These are phyloP conservation scores for Chalciporus piperatoides DNA, from an alignment of 1,284 basidiomycete genomes.

Conservation along the genomic window DNA sequence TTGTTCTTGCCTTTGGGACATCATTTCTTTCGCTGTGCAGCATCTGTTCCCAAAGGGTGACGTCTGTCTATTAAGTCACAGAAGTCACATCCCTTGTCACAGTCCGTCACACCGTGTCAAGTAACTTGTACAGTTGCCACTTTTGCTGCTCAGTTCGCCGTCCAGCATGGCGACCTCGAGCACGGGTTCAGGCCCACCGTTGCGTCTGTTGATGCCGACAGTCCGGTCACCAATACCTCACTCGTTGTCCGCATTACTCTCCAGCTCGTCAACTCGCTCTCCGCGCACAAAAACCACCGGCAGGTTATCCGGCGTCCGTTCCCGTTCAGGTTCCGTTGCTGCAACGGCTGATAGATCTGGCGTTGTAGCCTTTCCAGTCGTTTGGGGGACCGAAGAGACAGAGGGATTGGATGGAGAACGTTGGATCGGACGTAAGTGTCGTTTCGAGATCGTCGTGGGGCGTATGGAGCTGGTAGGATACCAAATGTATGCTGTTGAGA, in stretches of 20 bases:
- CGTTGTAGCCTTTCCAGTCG: not conserved
- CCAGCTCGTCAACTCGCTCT: slow-evolving; percentile 21
- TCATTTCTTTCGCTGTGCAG: not conserved
- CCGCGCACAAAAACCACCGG: slow-evolving; percentile 24
- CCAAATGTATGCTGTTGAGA: slow-evolving; percentile 80
- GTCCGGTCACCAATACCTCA: slow-evolving; percentile 24
- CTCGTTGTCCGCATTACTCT: slow-evolving; percentile 4
- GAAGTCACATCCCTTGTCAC: not conserved
- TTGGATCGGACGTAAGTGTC: slow-evolving; percentile 39
- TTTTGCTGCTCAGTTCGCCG: not conserved
- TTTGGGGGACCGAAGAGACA: slow-evolving; percentile 14
- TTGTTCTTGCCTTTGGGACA: not conserved
- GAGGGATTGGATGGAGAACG: slow-evolving; percentile 26
- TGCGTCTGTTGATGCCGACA: slow-evolving; percentile 31
- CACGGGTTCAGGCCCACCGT: slow-evolving; percentile 1
- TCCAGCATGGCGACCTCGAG: slow-evolving; percentile 20
- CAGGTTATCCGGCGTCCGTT: slow-evolving; percentile 29
- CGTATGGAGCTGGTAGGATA: slow-evolving; percentile 52
- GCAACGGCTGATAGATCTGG: slow-evolving; percentile 22
- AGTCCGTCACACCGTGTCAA: slow-evolving; percentile 7
- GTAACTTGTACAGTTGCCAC: not conserved
- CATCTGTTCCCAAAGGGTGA: slow-evolving; percentile 3
- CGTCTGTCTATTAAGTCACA: slow-evolving; percentile 9
- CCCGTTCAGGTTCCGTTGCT: slow-evolving; percentile 30
- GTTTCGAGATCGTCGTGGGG: slow-evolving; percentile 46